Evolutionary conservation across 306 rosid genomes (phyloP).

Genomic region (Quercus alba): DNA sequence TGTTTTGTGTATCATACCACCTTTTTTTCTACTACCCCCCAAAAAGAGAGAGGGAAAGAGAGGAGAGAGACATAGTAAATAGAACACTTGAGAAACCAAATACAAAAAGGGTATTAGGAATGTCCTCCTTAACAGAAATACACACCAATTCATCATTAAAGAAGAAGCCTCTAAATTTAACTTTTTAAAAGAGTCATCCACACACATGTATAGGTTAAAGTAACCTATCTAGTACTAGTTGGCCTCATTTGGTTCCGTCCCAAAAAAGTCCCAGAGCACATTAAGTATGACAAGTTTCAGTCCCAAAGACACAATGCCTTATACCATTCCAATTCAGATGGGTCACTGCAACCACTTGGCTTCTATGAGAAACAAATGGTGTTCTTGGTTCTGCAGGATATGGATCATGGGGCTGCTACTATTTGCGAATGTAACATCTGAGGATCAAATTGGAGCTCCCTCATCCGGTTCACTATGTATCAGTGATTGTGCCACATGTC

Average conservation of each 20-base stretch:
- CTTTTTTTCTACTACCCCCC: too few relatives aligned
- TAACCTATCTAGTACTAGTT: not conserved
- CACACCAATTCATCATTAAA: constrained; percentile 22
- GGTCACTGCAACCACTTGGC: constrained; percentile 6
- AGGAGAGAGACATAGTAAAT: too few relatives aligned
- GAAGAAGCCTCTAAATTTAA: constrained; percentile 46
- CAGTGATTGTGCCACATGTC: constrained; percentile 76
- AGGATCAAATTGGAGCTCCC: constrained; percentile 29
- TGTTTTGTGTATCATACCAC: too few relatives aligned
- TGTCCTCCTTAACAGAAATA: constrained; percentile 30
- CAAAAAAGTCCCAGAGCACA: constrained; percentile 19
- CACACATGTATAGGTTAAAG: constrained; percentile 4
- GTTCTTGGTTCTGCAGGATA: constrained; percentile 28
- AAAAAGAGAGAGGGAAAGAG: too few relatives aligned
- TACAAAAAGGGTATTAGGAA: constrained; percentile 11
- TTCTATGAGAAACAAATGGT: constrained; percentile 8
- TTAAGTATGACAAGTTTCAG: constrained; percentile 11
- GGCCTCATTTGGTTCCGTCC: constrained; percentile 7
- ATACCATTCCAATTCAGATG: constrained; percentile 29
- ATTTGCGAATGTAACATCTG: constrained; percentile 27
- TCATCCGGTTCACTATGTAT: constrained; percentile 47
- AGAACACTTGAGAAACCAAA: too few relatives aligned
- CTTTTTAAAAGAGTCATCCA: constrained; percentile 32
- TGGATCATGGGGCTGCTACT: constrained; percentile 34
- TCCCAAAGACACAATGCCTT: not conserved